A percentile compares a stretch with the other conserved stretches of the same genome.
phyloP scores from a whole-genome alignment of 2,329 filamentous ascomycete species.

The Fusarium denticulatum region DNA sequence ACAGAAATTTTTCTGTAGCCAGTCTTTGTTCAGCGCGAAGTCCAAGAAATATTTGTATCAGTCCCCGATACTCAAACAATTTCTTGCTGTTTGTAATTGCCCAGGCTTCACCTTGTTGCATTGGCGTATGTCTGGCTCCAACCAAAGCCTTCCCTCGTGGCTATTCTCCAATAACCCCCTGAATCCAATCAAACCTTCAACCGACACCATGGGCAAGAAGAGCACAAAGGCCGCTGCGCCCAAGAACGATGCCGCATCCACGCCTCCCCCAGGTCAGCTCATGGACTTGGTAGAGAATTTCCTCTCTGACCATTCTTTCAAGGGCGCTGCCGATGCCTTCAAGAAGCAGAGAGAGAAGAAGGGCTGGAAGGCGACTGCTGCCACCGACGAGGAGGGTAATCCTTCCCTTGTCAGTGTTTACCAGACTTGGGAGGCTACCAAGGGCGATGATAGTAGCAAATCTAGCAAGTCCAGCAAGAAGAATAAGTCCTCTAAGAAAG shows the following conservation, averaged over 20 bases:
- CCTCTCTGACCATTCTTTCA: constrained; percentile 72
- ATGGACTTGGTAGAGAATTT: constrained; percentile 74
- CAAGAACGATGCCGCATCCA: constrained; percentile 31
- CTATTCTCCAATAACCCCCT: constrained; percentile 55
- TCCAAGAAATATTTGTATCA: constrained; percentile 25
- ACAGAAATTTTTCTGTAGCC: constrained; percentile 42
- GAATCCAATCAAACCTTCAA: constrained; percentile 31
- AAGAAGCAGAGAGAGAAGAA: constrained; percentile 68
- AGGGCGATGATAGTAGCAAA: constrained; percentile 29
- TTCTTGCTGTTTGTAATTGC: constrained; percentile 8
- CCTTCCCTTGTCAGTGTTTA: constrained; percentile 62
- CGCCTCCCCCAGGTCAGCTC: constrained; percentile 66
- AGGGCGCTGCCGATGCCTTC: constrained; percentile 69
- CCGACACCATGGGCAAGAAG: constrained; percentile 50
- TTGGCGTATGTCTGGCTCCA: constrained; percentile 48
- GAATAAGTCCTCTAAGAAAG: constrained; percentile 35
- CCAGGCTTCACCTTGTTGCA: neutral
- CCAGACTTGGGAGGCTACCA: constrained; percentile 58
- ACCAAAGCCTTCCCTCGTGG: constrained; percentile 52
- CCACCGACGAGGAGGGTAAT: constrained; percentile 32
- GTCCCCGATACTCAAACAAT: constrained; percentile 1
- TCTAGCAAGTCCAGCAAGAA: constrained; percentile 36
- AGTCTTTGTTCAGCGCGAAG: constrained; percentile 13
- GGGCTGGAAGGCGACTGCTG: constrained; percentile 52
- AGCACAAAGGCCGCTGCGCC: constrained; percentile 33